Conservation (phyloP, 108 stramenopile species). For the Pinguiococcus pyrenoidosus region DNA sequence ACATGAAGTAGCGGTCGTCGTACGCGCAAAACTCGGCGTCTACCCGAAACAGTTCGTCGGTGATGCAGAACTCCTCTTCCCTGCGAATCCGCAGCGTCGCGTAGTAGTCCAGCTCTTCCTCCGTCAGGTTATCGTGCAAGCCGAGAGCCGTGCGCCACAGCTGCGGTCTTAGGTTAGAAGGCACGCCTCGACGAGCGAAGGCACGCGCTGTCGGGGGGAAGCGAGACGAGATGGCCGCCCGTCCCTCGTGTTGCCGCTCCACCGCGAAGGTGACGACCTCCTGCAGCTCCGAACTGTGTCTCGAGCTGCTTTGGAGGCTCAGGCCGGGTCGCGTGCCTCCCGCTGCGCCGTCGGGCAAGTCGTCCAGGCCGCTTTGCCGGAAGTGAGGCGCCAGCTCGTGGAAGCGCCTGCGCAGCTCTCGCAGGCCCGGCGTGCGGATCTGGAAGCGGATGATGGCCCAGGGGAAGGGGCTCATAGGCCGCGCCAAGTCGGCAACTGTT, state of each 20-base stretch:
- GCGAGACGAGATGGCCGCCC: conserved; percentile 8
- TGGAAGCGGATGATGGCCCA: conserved; percentile 4
- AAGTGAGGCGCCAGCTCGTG: conserved; percentile 22
- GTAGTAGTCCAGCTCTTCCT: conserved; percentile 8
- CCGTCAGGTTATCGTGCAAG: conserved; percentile 2
- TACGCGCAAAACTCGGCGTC: conserved; percentile 30
- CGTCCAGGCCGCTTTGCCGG: conserved; percentile 27
- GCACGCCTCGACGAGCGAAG: conserved; percentile 24
- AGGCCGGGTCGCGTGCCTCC: too few species aligned
- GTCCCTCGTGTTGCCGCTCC: conserved; percentile 12
- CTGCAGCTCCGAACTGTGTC: not conserved
- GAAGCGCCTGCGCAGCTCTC: conserved; percentile 16
- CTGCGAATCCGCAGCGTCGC: conserved; percentile 4
- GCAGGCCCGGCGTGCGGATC: conserved; percentile 9
- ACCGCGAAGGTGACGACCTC: conserved; percentile 4
- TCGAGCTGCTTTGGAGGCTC: too few species aligned
- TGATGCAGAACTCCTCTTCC: conserved; percentile 12
- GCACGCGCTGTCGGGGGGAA: conserved; percentile 15
- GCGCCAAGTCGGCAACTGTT: not conserved
- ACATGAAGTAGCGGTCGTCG: conserved; percentile 32
- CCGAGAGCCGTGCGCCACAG: conserved; percentile 18
- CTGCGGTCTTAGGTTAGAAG: conserved; percentile 16
- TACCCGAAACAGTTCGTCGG: conserved; percentile 32
- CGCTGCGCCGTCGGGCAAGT: conserved; percentile 8
- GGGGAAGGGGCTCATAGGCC: too few species aligned